Evolutionary conservation across 305 asterid species (phyloP).

Genomic region (Fraxinus velutina): DNA sequence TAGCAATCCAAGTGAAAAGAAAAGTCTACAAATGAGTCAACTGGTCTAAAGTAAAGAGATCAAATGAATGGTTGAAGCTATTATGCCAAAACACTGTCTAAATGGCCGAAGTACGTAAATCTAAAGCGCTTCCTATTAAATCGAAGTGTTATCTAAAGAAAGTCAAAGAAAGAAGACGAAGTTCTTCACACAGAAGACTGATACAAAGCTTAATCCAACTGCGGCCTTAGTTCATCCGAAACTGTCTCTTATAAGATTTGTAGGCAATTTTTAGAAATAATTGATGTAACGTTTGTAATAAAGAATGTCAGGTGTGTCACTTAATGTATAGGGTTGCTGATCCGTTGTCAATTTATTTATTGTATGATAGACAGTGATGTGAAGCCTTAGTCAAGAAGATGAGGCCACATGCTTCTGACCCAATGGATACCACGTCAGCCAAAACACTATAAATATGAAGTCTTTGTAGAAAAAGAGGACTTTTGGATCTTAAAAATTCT

Average conservation of each 20-base stretch:
- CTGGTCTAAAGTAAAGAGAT: background rate
- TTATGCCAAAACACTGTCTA: background rate
- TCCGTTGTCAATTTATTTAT: background rate
- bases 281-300: background rate
- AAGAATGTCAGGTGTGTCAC: background rate
- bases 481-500: background rate
- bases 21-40: background rate
- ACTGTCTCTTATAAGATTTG: background rate
- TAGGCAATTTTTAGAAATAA: background rate
- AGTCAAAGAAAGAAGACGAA: too few species aligned
- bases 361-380: background rate
- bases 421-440: background rate
- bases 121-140: background rate
- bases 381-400: background rate
- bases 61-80: background rate
- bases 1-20: background rate
- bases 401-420: background rate
- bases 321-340: background rate
- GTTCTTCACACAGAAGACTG: background rate
- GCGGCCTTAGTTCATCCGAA: too few species aligned
- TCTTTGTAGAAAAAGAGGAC: background rate
- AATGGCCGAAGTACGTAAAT: too few species aligned
- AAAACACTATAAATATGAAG: background rate
- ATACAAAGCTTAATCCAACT: background rate
- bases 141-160: background rate